Base-by-base conservation (phyloP, 768 basidiomycete species). In the Leccinellum luteum region DNA sequence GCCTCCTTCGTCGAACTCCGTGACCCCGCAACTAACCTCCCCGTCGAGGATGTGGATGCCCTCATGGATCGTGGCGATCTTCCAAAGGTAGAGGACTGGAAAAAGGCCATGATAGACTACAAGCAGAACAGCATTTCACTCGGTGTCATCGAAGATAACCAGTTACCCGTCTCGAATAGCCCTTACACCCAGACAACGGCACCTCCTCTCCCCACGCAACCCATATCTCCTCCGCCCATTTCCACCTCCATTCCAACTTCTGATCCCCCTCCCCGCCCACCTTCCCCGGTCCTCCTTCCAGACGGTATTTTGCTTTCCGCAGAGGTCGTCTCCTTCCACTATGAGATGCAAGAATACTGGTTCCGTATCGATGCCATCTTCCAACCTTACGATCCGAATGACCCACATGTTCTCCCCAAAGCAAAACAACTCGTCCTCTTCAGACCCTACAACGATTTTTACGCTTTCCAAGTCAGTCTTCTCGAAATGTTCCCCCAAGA, bases 31-130 rank as follows among this genome's bases (percentile, higher is more conserved):
- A 94, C 97, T 25, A 92, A 89, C 41, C 80, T 84, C 58, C 79
- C 94, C 27, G 79, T 98, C 63, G 75, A 80, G 15, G 89, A 97
- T 61, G 79, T 95, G 6, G 80, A 83, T 25, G 77, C 79, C 7
- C 82, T 97, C 55, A 93, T 98, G 73, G 89, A 94, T 65, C 81
- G 83, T 14, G 94, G 94, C 19, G 89, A 88, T 58, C 81, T 99
- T 19, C 97, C 97, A 25, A 89, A 86, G 61, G 95, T 99, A n/a
- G 97, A 99, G 71, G 95, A 98, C 59, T 99, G 97, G 97, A 98
- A 98, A 73, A 87, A 87, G 65, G 89, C 92, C 21, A 92, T 98
- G 81, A 82, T 94, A 55, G 89, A 81, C 64, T 99, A 99, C 79
- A 98, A 98, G 74, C 92, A 94, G 63, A 93, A 88, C 71, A 93